Evolutionary conservation across 2,329 filamentous ascomycete species (phyloP).

Genomic region (Gliomastix tumulicola): DNA sequence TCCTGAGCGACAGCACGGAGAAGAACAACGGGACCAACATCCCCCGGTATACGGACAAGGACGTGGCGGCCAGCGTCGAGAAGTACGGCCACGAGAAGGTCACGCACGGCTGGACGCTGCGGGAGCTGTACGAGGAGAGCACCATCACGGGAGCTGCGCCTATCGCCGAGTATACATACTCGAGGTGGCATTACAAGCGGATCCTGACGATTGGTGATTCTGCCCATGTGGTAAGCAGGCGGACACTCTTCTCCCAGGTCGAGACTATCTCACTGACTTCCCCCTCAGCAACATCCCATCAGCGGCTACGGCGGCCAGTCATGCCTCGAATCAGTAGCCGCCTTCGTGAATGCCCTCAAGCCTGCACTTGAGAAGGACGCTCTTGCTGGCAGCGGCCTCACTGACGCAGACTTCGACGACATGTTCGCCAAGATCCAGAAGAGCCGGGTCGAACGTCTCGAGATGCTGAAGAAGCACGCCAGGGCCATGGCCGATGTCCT

Average conservation of each 20-base stretch:
- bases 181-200: constrained; percentile 28
- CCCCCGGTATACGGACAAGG: constrained; percentile 8
- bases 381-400: not conserved
- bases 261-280: not conserved
- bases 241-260: not conserved
- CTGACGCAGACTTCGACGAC: not conserved
- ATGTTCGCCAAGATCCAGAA: not conserved
- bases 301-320: not conserved
- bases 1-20: constrained; percentile 19
- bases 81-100: not conserved
- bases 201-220: constrained; percentile 32
- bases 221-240: constrained; percentile 25
- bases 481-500: not conserved
- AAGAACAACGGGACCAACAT: constrained; percentile 16
- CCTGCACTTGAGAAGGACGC: not conserved
- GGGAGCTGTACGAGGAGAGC: constrained; percentile 18
- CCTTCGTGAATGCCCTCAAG: not conserved
- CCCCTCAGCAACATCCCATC: not conserved
- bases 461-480: not conserved
- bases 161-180: constrained; percentile 25
- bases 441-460: not conserved
- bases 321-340: not conserved
- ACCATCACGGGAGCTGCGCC: constrained; percentile 23
- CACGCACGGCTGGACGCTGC: constrained; percentile 8
- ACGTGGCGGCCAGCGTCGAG: constrained; percentile 10